phyloP scores from a whole-genome alignment of 2,329 filamentous ascomycete species.

The Ilyonectria robusta region DNA sequence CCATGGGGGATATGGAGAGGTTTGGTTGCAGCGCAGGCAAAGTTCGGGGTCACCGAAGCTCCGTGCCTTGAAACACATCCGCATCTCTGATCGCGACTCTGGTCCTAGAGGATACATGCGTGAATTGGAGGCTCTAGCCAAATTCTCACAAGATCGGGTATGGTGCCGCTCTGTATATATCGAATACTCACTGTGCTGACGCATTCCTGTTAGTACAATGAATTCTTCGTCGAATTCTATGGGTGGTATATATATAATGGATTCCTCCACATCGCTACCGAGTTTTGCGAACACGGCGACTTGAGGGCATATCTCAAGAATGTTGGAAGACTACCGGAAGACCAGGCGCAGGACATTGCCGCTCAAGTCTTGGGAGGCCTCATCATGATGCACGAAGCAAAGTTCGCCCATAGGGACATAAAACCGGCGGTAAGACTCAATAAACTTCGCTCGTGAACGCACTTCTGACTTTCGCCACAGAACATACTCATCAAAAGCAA shows the following conservation, averaged over 20 bases:
- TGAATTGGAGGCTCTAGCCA: constrained; percentile 25
- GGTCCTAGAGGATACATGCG: neutral
- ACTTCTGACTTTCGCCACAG: constrained; percentile 10
- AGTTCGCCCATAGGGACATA: constrained; percentile 39
- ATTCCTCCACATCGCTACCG: constrained; percentile 31
- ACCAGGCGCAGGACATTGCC: constrained; percentile 22
- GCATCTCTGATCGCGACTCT: neutral
- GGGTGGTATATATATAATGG: constrained; percentile 28
- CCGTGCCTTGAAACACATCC: constrained; percentile 17
- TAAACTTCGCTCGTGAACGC: too few species aligned
- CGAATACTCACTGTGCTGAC: neutral
- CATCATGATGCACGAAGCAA: constrained; percentile 35
- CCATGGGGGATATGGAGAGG: constrained; percentile 23
- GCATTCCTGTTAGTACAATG: constrained; percentile 21
- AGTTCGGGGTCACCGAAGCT: neutral
- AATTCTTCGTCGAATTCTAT: constrained; percentile 34
- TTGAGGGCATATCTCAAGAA: constrained; percentile 20
- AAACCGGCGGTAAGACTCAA: constrained; percentile 28
- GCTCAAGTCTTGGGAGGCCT: constrained; percentile 33
- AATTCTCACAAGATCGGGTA: constrained; percentile 30
- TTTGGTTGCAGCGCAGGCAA: constrained; percentile 15
- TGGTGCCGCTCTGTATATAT: neutral
- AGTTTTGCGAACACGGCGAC: constrained; percentile 34
- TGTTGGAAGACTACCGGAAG: constrained; percentile 10
- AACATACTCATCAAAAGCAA: constrained; percentile 38